phyloP scores from a whole-genome alignment of 1,284 basidiomycete species.

The Athelia sp. region DNA sequence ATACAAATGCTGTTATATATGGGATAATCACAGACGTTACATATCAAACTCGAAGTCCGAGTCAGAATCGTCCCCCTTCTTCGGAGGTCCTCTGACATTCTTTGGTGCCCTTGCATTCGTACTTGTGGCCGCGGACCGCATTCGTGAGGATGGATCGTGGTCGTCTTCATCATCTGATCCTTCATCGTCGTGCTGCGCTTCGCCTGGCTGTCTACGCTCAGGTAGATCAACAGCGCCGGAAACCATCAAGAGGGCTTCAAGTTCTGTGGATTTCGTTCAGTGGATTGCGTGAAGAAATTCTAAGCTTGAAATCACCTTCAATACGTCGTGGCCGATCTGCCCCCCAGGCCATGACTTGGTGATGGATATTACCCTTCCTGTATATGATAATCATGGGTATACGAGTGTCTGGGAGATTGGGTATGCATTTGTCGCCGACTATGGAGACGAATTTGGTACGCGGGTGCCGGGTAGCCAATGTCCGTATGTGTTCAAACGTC shows the following conservation, averaged over 20 bases:
- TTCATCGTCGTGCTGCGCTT: conserved; percentile 29
- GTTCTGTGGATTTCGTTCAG: conserved; percentile 37
- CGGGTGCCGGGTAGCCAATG: conserved; percentile 79
- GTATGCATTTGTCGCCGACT: conserved; percentile 92
- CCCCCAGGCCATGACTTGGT: conserved; percentile 85
- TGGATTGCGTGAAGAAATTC: conserved; percentile 7
- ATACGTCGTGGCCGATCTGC: conserved; percentile 70
- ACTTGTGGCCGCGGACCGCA: conserved; percentile 52
- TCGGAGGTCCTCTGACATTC: conserved; percentile 47
- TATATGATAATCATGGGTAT: conserved; percentile 93
- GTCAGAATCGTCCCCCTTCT: conserved; percentile 52
- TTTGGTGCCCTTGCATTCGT: conserved; percentile 48
- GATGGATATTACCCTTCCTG: conserved; percentile 82
- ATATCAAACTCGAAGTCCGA: conserved; percentile 55
- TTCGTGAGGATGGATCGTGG: conserved; percentile 38
- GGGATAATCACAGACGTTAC: not conserved
- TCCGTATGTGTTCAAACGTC: conserved; percentile 66
- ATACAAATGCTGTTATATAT: no score
- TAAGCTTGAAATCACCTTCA: conserved; percentile 55
- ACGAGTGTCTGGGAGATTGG: conserved; percentile 89
- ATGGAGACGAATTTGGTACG: conserved; percentile 96
- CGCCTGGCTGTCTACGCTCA: conserved; percentile 29
- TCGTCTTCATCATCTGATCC: conserved; percentile 29
- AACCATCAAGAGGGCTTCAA: conserved; percentile 62
- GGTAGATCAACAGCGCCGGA: conserved; percentile 56